Percentiles rank a stretch among this genome's conserved stretches.
Evolutionary conservation across 441 rosid species (phyloP).

Genomic region (Capsella rubella): DNA sequence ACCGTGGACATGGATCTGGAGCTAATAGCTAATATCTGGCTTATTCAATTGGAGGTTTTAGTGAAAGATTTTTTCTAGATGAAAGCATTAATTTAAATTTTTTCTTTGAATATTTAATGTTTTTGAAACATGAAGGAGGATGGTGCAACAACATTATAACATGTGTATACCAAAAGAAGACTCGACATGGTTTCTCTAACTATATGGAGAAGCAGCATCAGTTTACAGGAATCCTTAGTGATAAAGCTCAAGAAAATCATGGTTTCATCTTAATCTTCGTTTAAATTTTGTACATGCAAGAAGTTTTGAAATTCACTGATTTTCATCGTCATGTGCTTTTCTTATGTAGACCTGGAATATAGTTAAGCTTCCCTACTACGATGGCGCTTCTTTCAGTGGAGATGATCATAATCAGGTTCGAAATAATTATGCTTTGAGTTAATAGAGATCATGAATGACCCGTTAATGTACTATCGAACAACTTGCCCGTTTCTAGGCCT

Average conservation of each 20-base stretch:
- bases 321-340: slow-evolving; percentile 4
- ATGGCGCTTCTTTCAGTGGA: slow-evolving; percentile 94
- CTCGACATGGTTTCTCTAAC: slow-evolving; percentile 85
- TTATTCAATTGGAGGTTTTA: slow-evolving; percentile 87
- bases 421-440: neutral
- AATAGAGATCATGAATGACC: too few species aligned
- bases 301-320: neutral
- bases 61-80: slow-evolving; percentile 12
- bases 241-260: slow-evolving; percentile 85
- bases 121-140: slow-evolving; percentile 84
- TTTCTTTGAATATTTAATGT: neutral
- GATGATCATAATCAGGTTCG: slow-evolving; percentile 76
- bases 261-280: slow-evolving; percentile 47
- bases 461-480: slow-evolving; percentile 1
- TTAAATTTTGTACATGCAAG: neutral
- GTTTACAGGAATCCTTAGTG: slow-evolving; percentile 89
- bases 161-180: slow-evolving; percentile 79
- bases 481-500: slow-evolving; percentile 12
- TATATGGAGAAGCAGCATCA: slow-evolving; percentile 87
- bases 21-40: slow-evolving; percentile 72
- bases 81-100: neutral
- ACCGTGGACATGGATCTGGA: slow-evolving; percentile 85
- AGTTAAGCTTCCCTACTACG: slow-evolving; percentile 95
- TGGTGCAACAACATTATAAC: slow-evolving; percentile 87
- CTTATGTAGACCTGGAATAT: slow-evolving; percentile 89